Percentiles rank a stretch among this genome's conserved stretches.
phyloP scores from a whole-genome alignment of 805 yeast species.

The Clavispora fructus region DNA sequence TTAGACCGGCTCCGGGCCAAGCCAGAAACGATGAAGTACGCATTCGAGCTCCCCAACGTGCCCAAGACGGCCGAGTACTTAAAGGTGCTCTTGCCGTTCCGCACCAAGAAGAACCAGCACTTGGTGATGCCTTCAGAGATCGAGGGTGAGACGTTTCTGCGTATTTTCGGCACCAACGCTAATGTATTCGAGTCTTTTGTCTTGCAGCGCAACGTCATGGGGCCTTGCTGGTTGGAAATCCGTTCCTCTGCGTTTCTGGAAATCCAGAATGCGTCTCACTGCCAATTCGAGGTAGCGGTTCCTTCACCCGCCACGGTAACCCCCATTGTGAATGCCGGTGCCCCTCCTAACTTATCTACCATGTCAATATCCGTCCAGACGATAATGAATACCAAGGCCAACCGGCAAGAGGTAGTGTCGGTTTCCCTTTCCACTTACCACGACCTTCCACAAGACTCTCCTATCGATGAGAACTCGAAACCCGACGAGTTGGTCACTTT shows the following conservation, averaged over 20 bases:
- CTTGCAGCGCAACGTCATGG: conserved; percentile 79
- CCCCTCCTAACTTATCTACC: conserved; percentile 63
- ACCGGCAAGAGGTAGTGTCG: conserved; percentile 83
- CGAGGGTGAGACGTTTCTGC: conserved; percentile 70
- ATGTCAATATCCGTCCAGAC: conserved; percentile 79
- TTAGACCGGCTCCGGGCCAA: conserved; percentile 60
- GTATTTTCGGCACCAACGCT: conserved; percentile 74
- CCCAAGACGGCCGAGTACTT: conserved; percentile 79
- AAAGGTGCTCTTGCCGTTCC: conserved; percentile 70
- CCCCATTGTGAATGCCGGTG: conserved; percentile 41
- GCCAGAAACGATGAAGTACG: conserved; percentile 72
- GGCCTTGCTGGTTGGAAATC: conserved; percentile 94
- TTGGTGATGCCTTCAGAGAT: conserved; percentile 54
- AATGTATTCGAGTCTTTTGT: conserved; percentile 82
- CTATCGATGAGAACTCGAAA: conserved; percentile 54
- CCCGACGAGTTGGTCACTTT: conserved; percentile 66
- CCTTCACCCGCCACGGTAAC: conserved; percentile 42
- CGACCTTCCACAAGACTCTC: conserved; percentile 68
- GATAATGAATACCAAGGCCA: conserved; percentile 63
- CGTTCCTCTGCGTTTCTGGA: conserved; percentile 55
- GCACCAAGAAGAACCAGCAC: conserved; percentile 51
- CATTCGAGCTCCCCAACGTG: conserved; percentile 77
- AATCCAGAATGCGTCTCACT: conserved; percentile 66
- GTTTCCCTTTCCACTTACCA: conserved; percentile 71
- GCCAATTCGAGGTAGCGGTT: conserved; percentile 69